These are phyloP conservation scores for Penicillium coprophilum DNA, from an alignment of 495 filamentous ascomycete genomes.

Conservation along the genomic window DNA sequence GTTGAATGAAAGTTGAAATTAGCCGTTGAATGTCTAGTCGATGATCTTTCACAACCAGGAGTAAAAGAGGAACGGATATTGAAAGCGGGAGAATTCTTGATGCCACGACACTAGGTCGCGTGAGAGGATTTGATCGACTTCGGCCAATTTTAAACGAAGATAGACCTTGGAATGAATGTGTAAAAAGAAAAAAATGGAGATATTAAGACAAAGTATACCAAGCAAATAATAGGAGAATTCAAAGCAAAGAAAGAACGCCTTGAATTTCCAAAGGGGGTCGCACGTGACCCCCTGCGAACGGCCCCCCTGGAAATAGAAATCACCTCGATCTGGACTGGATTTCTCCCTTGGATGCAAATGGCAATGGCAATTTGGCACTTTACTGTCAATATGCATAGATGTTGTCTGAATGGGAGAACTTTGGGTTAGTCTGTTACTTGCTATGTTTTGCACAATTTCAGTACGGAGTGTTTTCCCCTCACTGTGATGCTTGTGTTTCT, in stretches of 20 bases:
- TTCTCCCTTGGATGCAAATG: conserved; percentile 1
- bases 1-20: conserved; percentile 8
- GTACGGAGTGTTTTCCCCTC: too few species aligned
- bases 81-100: conserved; percentile 8
- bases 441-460: too few species aligned
- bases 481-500: too few species aligned
- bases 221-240: background rate
- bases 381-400: too few species aligned
- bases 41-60: background rate
- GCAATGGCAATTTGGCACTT: background rate
- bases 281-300: conserved; percentile 10
- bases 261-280: conserved; percentile 2
- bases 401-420: too few species aligned
- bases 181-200: background rate
- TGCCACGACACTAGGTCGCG: conserved; percentile 9
- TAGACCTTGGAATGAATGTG: background rate
- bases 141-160: background rate
- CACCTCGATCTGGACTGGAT: background rate
- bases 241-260: background rate
- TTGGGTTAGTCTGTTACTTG: too few species aligned
- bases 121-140: conserved; percentile 1
- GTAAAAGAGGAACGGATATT: conserved; percentile 1
- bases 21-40: background rate
- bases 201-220: conserved; percentile 7
- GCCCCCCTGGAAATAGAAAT: conserved; percentile 3